Evolutionary conservation across 2,329 filamentous ascomycete genomes (phyloP), one percentile per base, ranked within the genome.

Genomic region (Boeremia exigua): DNA sequence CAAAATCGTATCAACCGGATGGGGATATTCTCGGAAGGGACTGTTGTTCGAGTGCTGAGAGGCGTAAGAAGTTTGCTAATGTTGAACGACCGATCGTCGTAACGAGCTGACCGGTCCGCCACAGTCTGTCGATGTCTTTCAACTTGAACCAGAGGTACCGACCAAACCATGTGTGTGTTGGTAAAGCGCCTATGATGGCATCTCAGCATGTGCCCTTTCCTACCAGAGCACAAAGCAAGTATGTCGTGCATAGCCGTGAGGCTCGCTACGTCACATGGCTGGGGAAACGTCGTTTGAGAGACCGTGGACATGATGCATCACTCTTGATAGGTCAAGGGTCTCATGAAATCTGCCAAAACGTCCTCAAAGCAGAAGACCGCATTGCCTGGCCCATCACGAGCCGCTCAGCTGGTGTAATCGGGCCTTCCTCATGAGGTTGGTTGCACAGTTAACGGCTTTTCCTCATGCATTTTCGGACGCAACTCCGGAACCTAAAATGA

Each of bases 391-490:
- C 33, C 46, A 39, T 55, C 45, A 40, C 33, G 23, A 49, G 52
- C 52, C 40, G 40, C 40, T 45, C 29, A 29, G 28, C 28, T 49
- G 46, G 40, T 29, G 34, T 15, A 40, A 50, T 55, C 52, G 52
- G 52, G 40, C 52, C 52, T 49, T 39, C 7, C 39, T 30, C 23
- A 23, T 12, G 8, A 29, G 8, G 52, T 55, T 37, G 8, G 52
- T 55, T 37, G 29, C 52, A 55, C 52, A 45, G 17, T 28, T 29
- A 55, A 55, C 52, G 52, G 34, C 40, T 55, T 44, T 38, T 25
- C 14, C 12, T 43, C 40, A 46, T 45, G 39, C 40, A 46, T 7
- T 25, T 17, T 46, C 46, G 52, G 52, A 48, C 19, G 25, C 14
- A 34, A 30, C 34, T 50, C 52, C 52, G 52, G 15, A 15, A 2